phyloP scores from a whole-genome alignment of 352 stramenopile species.

The Hyphochytrium catenoides region DNA sequence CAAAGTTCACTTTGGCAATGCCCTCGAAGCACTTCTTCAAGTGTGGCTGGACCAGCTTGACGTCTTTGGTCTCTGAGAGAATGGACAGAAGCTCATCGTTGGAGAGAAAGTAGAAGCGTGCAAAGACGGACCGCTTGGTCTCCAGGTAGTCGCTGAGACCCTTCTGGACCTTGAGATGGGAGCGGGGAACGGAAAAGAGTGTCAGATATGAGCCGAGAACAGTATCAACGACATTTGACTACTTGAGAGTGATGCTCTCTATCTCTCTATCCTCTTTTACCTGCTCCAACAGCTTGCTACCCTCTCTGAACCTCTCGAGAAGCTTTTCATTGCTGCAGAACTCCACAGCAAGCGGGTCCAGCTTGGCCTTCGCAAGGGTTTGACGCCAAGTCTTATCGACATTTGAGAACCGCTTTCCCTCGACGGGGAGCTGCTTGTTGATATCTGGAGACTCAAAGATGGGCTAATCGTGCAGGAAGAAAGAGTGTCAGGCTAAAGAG shows the following conservation, averaged over 20 bases:
- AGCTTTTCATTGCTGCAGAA: slow-evolving; percentile 76
- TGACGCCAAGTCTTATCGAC: slow-evolving; percentile 87
- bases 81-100: slow-evolving; percentile 82
- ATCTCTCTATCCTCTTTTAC: slow-evolving; percentile 42
- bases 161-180: slow-evolving; percentile 69
- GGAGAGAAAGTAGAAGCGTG: slow-evolving; percentile 77
- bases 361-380: slow-evolving; percentile 55
- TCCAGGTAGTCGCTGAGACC: slow-evolving; percentile 72
- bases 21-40: slow-evolving; percentile 85
- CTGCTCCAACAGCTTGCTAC: slow-evolving; percentile 76
- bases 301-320: slow-evolving; percentile 76
- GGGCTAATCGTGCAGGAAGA: too few species aligned
- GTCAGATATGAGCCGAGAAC: too few species aligned
- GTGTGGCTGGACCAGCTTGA: slow-evolving; percentile 71
- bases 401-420: slow-evolving; percentile 77
- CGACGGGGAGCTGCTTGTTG: slow-evolving; percentile 80
- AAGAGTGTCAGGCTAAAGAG: too few species aligned
- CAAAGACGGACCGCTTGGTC: slow-evolving; percentile 70
- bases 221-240: too few species aligned
- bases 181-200: too few species aligned
- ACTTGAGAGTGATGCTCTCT: too few species aligned
- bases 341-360: slow-evolving; percentile 65
- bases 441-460: slow-evolving; percentile 89
- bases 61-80: slow-evolving; percentile 73
- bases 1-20: slow-evolving; percentile 64